Evolutionary conservation across 192 early-diverging fungal genomes (phyloP).

Genomic region (Rhizoclosmatium globosum): DNA sequence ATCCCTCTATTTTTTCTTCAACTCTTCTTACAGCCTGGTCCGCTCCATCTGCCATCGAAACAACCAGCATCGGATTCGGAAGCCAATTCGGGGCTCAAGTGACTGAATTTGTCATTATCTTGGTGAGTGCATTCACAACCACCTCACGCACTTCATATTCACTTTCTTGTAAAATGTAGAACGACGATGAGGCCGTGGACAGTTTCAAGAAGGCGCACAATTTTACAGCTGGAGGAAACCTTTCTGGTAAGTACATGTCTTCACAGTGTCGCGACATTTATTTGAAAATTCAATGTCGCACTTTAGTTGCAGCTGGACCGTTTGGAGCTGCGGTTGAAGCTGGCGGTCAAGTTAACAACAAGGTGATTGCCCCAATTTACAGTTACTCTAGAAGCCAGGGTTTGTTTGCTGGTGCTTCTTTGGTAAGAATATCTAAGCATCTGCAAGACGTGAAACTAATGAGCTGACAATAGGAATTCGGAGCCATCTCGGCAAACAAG

Average conservation of each 20-base stretch:
- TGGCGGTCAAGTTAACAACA: slow-evolving; percentile 42
- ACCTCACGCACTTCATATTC: too few species aligned
- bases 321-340: slow-evolving; percentile 69
- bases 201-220: slow-evolving; percentile 89
- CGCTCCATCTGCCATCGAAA: slow-evolving; percentile 84
- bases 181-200: slow-evolving; percentile 80
- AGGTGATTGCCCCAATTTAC: slow-evolving; percentile 86
- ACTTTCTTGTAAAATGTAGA: too few species aligned
- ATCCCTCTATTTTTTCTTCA: not conserved
- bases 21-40: slow-evolving; percentile 70
- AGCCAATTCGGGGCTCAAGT: slow-evolving; percentile 74
- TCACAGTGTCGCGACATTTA: too few species aligned
- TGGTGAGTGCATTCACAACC: too few species aligned
- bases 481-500: slow-evolving; percentile 81
- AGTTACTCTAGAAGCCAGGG: slow-evolving; percentile 93
- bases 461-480: too few species aligned
- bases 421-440: slow-evolving; percentile 88
- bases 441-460: too few species aligned
- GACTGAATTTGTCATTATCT: not conserved
- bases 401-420: slow-evolving; percentile 88
- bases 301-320: slow-evolving; percentile 33
- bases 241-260: slow-evolving; percentile 1
- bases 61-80: slow-evolving; percentile 82
- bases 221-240: slow-evolving; percentile 7
- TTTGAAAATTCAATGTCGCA: too few species aligned